Base-by-base conservation (phyloP, 495 filamentous ascomycete species). In the Penicillium crystallinum region DNA sequence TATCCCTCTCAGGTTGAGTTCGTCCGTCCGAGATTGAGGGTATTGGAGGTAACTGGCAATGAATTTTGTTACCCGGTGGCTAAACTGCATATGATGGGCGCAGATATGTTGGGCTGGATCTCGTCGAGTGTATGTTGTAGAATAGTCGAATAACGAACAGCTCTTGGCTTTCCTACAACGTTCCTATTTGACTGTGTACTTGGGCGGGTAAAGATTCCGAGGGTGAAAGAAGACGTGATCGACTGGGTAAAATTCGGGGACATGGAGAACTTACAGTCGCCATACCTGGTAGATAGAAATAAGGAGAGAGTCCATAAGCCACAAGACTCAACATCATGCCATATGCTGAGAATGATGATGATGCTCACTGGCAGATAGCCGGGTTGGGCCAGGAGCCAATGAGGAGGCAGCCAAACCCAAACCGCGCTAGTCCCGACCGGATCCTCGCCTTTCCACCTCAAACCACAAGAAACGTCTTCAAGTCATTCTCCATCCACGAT, bases 401-500 rank as follows among this genome's bases (percentile, higher is more conserved):
- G 46, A 72, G 64, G 41, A 48, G 38, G 43, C 57, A 14, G 63
- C 46, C 54, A 74, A 72, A 71, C 61, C 48, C 63, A 67, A 68
- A 62, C 61, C 54, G 57, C 64, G 61, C 67, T 67, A 61, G 62
- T 67, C 66, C 48, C 48, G 36, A 50, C 48, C 71, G 69, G 68
- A 69, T 66, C 51, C 69, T 71, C 71, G 65, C 64, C 67, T 67
- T 72, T 74, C 68, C 68, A 69, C 65, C 64, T 70, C 71, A 67
- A 70, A 72, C 68, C 67, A 72, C 68, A 64, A 58, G 56, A 69
- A 50, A 62, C 68, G 63, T 68, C 68, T 57, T 72, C 66, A 62
- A 50, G 35, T 65, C 62, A 55, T 60, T 59, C 60, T 61, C 61
- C 61, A 65, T 63, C 64, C 63, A 57, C 63, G 62, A 65, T 53